These are phyloP conservation scores for Nepenthes alata DNA, from an alignment of 179 eudicot species.

Conservation along the genomic window DNA sequence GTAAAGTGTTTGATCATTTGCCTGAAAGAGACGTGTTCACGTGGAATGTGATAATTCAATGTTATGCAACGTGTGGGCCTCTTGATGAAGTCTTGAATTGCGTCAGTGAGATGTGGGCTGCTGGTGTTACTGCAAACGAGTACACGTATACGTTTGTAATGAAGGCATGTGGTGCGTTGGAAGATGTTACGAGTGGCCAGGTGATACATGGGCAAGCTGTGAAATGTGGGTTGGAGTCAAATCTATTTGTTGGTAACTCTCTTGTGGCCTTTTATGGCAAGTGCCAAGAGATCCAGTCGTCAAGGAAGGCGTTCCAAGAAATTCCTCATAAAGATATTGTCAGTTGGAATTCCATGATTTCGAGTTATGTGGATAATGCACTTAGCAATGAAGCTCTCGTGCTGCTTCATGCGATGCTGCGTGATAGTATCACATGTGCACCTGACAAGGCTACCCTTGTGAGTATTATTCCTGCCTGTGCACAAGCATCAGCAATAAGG, in stretches of 20 bases:
- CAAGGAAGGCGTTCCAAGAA: conserved; percentile 29
- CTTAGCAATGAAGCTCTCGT: conserved; percentile 50
- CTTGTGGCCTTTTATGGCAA: conserved; percentile 45
- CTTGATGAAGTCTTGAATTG: conserved; percentile 5
- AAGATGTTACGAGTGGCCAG: conserved; percentile 16
- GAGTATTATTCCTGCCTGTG: conserved; percentile 58
- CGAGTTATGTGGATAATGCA: conserved; percentile 61
- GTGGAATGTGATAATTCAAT: conserved; percentile 21
- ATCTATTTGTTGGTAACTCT: conserved; percentile 50
- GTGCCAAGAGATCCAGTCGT: conserved; percentile 27
- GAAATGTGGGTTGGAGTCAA: conserved; percentile 26
- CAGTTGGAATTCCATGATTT: conserved; percentile 73
- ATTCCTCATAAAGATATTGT: conserved; percentile 64
- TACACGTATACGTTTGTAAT: conserved; percentile 50
- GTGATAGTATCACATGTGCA: conserved; percentile 15
- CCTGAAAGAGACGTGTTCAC: conserved; percentile 17
- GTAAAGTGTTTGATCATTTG: conserved; percentile 24
- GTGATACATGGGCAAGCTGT: conserved; percentile 28
- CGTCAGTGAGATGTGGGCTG: conserved; percentile 10
- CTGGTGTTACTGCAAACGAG: conserved; percentile 29
- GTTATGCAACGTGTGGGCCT: conserved; percentile 14
- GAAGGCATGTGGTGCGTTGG: conserved; percentile 47
- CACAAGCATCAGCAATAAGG: conserved; percentile 38
- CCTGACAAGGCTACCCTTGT: conserved; percentile 61
- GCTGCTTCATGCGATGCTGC: conserved; percentile 38